Evolutionary conservation across 2,329 filamentous ascomycete species (phyloP), one percentile per base, ranked within the genome.

Genomic region (Pyrenochaeta sp.): DNA sequence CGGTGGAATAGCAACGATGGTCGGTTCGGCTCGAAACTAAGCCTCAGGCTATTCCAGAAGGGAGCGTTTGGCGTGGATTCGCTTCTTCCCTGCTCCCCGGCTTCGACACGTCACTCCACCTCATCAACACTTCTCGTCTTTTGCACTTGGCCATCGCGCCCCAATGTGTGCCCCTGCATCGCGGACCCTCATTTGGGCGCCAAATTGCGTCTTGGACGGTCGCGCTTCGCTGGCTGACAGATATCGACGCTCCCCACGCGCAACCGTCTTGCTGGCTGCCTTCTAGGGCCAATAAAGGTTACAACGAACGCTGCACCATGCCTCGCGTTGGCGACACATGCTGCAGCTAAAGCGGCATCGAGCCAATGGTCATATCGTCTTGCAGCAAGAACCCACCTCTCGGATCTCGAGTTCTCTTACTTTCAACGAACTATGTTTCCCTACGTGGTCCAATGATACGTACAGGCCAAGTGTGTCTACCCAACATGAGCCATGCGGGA

Each of bases 381-480:
- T 47, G 57, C 52, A 49, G 59, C 62, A 52, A 57, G 58, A 71
- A 56, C 69, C 69, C 72, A 72, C 69, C 62, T 65, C 49, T 62
- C 64, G 65, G 67, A 62, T 59, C 58, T 68, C 58, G 61, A 67
- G 62, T 65, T 68, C 72, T 67, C 67, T 69, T 65, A 67, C 50
- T 51, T 51, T 66, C 56, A 65, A 65, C 71, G 62, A 69, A 71
- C 64, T 62, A 65, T 62, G 58, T 58, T 62, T 61, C 57, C 64
- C 60, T 66, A 76, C 75, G 75, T 77, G 75, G 75, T 69, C 74
- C 73, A 77, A 73, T 77, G 44, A 62, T 49, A 61, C 60, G 55
- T 59, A 64, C 65, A 62, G 63, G 67, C 68, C 68, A 69, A 69
- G 66, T 55, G 52, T 56, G 52, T 59, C 58, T 62, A 65, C 52